These are phyloP conservation scores for Aspergillus versicolor DNA, from an alignment of 2,329 filamentous ascomycete species.

Conservation along the genomic window DNA sequence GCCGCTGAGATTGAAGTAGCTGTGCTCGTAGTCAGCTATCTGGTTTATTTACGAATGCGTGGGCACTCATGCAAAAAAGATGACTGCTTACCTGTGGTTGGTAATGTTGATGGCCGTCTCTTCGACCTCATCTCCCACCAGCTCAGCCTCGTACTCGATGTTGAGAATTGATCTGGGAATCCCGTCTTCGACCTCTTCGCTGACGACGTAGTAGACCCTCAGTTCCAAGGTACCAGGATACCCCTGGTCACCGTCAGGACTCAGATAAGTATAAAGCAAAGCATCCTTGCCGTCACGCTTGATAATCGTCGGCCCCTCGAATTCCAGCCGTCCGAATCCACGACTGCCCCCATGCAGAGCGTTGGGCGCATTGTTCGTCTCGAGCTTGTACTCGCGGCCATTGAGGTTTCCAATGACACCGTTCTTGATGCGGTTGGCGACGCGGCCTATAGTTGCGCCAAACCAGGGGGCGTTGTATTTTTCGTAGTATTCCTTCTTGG, in stretches of 20 bases:
- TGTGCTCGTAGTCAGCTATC: conserved; percentile 24
- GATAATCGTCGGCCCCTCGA: conserved; percentile 57
- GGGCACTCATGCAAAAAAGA: background rate
- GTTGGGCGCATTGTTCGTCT: conserved; percentile 75
- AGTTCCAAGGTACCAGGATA: conserved; percentile 83
- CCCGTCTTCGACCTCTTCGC: conserved; percentile 59
- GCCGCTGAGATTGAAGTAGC: conserved; percentile 67
- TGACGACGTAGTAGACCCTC: conserved; percentile 74
- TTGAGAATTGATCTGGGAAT: conserved; percentile 70
- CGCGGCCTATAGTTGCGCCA: conserved; percentile 86
- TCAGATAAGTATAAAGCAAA: conserved; percentile 64
- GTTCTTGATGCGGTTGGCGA: conserved; percentile 75
- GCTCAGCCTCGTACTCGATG: conserved; percentile 85
- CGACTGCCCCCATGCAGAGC: conserved; percentile 68
- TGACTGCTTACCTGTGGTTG: conserved; percentile 72
- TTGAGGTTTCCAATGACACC: conserved; percentile 74
- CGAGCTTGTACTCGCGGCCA: conserved; percentile 65
- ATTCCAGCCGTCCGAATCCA: conserved; percentile 59
- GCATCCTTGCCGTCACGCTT: conserved; percentile 61
- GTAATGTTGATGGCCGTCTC: conserved; percentile 92
- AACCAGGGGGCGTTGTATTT: conserved; percentile 77
- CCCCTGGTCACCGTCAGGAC: conserved; percentile 80
- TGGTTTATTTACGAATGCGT: background rate
- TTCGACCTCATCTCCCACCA: conserved; percentile 72
- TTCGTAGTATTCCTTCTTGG: conserved; percentile 71